phyloP scores from a whole-genome alignment of 805 yeast genomes.

The Starmera dryadoides region DNA sequence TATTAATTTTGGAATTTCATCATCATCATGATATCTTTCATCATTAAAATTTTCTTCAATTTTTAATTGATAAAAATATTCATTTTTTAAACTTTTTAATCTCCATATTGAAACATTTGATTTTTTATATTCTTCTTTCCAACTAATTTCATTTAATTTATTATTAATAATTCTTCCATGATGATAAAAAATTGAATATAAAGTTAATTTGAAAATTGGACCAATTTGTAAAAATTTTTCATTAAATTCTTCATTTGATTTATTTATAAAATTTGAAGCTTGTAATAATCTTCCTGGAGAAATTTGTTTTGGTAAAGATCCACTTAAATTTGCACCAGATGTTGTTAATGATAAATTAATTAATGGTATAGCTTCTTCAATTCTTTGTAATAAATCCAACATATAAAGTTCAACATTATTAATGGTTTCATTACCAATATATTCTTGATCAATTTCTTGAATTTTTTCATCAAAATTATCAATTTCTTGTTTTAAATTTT shows the following conservation, averaged over 20 bases:
- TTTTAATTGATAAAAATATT: constrained; percentile 36
- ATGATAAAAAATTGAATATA: constrained; percentile 58
- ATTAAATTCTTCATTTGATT: constrained; percentile 28
- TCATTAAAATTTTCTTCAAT: constrained; percentile 59
- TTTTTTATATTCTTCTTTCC: constrained; percentile 70
- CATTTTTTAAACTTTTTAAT: constrained; percentile 4
- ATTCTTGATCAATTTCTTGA: constrained; percentile 26
- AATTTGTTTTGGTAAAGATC: constrained; percentile 40
- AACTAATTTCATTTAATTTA: constrained; percentile 36
- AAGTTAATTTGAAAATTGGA: constrained; percentile 48
- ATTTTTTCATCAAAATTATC: constrained; percentile 48
- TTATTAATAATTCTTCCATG: constrained; percentile 31
- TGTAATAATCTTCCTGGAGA: constrained; percentile 64
- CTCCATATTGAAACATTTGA: constrained; percentile 38
- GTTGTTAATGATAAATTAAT: constrained; percentile 60
- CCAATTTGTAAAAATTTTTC: constrained; percentile 38
- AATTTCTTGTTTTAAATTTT: constrained; percentile 49
- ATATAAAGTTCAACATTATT: constrained; percentile 43
- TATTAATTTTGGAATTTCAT: constrained; percentile 32
- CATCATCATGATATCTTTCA: constrained; percentile 60
- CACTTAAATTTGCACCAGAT: constrained; percentile 54
- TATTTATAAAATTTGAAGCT: constrained; percentile 41
- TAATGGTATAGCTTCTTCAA: constrained; percentile 65
- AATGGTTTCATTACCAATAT: constrained; percentile 28
- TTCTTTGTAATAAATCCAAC: constrained; percentile 37